Conservation (phyloP, 257 asterid genomes). For the Ilex aquifolium region DNA sequence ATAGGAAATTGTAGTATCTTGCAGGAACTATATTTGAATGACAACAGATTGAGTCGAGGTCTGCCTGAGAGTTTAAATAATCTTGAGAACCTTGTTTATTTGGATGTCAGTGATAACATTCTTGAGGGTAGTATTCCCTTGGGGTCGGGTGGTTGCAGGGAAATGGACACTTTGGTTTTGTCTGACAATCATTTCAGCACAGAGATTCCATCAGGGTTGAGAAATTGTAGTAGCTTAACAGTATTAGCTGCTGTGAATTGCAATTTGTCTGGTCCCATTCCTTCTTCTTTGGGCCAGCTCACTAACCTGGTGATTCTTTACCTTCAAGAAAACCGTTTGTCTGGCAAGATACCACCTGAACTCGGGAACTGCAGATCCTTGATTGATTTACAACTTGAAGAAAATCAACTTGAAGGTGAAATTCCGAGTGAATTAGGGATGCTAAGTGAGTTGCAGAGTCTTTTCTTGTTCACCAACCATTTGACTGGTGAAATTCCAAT, state of each 20-base stretch:
- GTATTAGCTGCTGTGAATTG: conserved; percentile 41
- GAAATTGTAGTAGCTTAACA: conserved; percentile 50
- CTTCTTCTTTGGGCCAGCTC: conserved; percentile 63
- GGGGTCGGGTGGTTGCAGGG: conserved; percentile 38
- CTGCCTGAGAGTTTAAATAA: conserved; percentile 53
- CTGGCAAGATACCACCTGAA: conserved; percentile 71
- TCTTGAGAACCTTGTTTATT: conserved; percentile 35
- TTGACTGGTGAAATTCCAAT: conserved; percentile 68
- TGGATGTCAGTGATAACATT: conserved; percentile 42
- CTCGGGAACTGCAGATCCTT: conserved; percentile 61
- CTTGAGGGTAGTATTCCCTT: conserved; percentile 47
- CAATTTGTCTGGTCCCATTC: conserved; percentile 56
- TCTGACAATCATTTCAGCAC: conserved; percentile 54
- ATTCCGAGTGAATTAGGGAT: conserved; percentile 66
- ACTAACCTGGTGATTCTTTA: conserved; percentile 40
- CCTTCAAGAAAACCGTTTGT: conserved; percentile 47
- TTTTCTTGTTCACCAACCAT: conserved; percentile 46
- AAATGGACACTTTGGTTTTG: conserved; percentile 29
- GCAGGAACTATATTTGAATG: conserved; percentile 39
- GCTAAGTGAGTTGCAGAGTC: conserved; percentile 33
- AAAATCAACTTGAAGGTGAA: conserved; percentile 47
- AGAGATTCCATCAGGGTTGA: conserved; percentile 50
- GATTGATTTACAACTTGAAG: conserved; percentile 40
- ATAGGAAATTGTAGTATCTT: conserved; percentile 55
- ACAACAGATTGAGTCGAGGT: conserved; percentile 45